Conservation (phyloP, 2,329 filamentous ascomycete species). For the Diplodia seriata region DNA sequence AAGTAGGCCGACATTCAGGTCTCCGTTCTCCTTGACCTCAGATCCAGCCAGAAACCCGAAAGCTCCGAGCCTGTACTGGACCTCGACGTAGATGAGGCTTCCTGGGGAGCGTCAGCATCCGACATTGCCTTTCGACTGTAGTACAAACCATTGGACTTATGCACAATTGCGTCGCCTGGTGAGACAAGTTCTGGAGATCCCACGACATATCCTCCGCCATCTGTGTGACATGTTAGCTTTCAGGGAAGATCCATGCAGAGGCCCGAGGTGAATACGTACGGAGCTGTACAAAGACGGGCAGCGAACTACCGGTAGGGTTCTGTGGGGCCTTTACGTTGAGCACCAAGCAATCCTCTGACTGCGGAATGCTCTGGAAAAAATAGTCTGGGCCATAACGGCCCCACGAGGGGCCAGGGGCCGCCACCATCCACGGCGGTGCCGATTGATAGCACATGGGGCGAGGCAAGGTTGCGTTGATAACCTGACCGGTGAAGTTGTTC, state of each 20-base stretch:
- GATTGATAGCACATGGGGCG: slow-evolving; percentile 42
- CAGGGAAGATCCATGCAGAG: not conserved
- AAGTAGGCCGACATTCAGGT: slow-evolving; percentile 68
- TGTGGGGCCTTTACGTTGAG: slow-evolving; percentile 51
- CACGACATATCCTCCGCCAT: slow-evolving; percentile 22
- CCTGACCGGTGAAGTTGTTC: slow-evolving; percentile 35
- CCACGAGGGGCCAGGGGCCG: not conserved
- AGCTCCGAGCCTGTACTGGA: slow-evolving; percentile 69
- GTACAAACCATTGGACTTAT: slow-evolving; percentile 24
- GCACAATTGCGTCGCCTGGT: slow-evolving; percentile 22
- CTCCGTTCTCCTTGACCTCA: slow-evolving; percentile 58
- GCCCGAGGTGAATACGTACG: slow-evolving; percentile 32
- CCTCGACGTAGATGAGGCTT: slow-evolving; percentile 64
- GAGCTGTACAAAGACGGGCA: slow-evolving; percentile 46
- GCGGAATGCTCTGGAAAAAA: not conserved
- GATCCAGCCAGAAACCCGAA: slow-evolving; percentile 69
- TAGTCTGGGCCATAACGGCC: not conserved
- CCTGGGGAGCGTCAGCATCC: slow-evolving; percentile 50
- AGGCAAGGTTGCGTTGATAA: slow-evolving; percentile 40
- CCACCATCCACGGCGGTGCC: slow-evolving; percentile 28
- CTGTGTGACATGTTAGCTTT: not conserved
- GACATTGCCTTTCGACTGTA: too few relatives aligned
- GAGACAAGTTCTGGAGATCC: slow-evolving; percentile 14
- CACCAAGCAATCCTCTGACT: slow-evolving; percentile 51
- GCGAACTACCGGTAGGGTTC: slow-evolving; percentile 38